Conservation (phyloP, 2,329 filamentous ascomycete species). For the Beauveria brongniartii region DNA sequence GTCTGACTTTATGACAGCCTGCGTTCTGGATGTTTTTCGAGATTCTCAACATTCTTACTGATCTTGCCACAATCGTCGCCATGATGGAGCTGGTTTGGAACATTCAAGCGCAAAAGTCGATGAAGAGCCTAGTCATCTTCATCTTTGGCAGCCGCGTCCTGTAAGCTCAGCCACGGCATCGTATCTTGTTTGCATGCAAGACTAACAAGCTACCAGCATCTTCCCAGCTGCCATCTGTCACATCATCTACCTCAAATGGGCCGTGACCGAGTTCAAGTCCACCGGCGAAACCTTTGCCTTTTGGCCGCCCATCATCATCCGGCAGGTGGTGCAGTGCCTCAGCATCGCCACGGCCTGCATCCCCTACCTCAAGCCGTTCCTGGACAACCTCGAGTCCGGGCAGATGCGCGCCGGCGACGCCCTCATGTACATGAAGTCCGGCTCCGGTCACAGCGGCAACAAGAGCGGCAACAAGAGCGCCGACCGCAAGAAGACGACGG, state of each 20-base stretch:
- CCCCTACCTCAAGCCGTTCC: constrained; percentile 7
- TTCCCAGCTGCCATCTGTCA: not conserved
- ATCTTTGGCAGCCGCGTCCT: constrained; percentile 5
- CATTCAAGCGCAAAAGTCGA: not conserved
- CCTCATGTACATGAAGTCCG: not conserved
- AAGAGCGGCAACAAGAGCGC: not conserved
- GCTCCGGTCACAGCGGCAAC: not conserved
- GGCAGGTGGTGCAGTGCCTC: constrained; percentile 3
- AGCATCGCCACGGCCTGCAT: constrained; percentile 4
- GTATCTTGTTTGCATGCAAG: too few species aligned
- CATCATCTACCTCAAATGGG: not conserved
- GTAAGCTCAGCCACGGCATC: not conserved
- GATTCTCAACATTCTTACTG: not conserved
- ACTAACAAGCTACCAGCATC: not conserved
- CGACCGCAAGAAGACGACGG: not conserved
- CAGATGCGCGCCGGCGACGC: constrained; percentile 4
- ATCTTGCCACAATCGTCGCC: not conserved
- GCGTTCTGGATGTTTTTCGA: constrained; percentile 7
- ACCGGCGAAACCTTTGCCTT: not conserved
- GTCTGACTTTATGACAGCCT: not conserved
- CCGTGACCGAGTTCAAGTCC: not conserved
- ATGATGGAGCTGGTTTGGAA: not conserved
- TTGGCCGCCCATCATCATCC: constrained; percentile 1
- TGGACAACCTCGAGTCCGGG: constrained; percentile 8
- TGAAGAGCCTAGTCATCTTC: not conserved